Percentiles rank a stretch among this genome's conserved stretches.
These are phyloP conservation scores for Camellia sinensis DNA, from an alignment of 148 eudicot species.

Conservation along the genomic window DNA sequence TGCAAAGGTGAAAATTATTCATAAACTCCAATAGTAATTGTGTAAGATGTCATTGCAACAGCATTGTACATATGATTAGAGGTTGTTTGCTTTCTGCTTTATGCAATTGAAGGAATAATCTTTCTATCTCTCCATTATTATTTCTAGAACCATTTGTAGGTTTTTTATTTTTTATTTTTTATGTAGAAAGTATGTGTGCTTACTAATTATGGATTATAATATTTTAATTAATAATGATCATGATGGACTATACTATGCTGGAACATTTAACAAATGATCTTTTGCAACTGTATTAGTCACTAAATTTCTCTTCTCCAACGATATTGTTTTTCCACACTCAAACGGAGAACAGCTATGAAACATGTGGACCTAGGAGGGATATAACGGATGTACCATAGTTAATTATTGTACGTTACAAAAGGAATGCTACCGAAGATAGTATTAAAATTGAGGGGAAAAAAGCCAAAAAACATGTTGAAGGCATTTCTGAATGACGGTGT, in stretches of 20 bases:
- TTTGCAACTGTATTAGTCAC: background rate
- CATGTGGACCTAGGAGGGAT: constrained; percentile 86
- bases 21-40: background rate
- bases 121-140: no score
- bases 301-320: constrained; percentile 41
- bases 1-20: background rate
- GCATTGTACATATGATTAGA: background rate
- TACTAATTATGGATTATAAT: background rate
- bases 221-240: background rate
- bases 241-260: background rate
- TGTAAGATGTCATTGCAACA: background rate
- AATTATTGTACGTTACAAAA: constrained; percentile 77
- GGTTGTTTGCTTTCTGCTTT: background rate
- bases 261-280: background rate
- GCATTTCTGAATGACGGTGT: constrained; percentile 48
- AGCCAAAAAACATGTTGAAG: constrained; percentile 44
- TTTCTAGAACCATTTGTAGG: no score
- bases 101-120: no score
- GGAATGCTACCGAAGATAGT: constrained; percentile 55
- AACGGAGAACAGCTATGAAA: constrained; percentile 64
- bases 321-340: constrained; percentile 73
- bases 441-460: constrained; percentile 36
- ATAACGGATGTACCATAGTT: constrained; percentile 57
- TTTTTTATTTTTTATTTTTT: no score
- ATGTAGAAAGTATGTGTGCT: no score